Evolutionary conservation across 345 rosid species (phyloP).

Genomic region (Cardamine resedifolia): DNA sequence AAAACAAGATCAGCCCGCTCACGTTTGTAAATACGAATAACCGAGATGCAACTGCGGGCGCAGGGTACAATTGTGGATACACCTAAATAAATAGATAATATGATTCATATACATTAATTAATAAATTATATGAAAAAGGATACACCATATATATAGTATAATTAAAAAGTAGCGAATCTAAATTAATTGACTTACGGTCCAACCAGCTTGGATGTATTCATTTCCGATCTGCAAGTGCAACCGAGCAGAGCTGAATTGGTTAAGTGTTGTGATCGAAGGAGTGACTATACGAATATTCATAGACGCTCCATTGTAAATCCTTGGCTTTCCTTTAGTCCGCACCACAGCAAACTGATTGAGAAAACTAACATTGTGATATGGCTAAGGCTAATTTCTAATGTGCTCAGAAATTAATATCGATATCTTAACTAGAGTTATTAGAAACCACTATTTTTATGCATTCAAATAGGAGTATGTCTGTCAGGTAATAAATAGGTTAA

Average conservation of each 20-base stretch:
- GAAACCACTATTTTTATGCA: background rate
- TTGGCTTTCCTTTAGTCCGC: background rate
- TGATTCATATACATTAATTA: background rate
- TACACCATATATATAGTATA: background rate
- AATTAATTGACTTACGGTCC: background rate
- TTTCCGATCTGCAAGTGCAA: background rate
- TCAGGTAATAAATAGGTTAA: background rate
- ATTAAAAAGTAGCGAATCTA: background rate
- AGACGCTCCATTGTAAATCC: background rate
- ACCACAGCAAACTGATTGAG: background rate
- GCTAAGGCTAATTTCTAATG: background rate
- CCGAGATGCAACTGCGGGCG: background rate
- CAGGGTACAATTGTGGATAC: background rate
- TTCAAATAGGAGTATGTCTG: background rate
- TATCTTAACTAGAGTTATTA: background rate
- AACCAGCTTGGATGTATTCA: constrained; percentile 10
- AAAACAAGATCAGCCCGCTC: background rate
- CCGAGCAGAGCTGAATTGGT: background rate
- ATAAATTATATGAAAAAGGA: background rate
- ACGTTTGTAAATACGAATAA: background rate
- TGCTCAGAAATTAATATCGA: background rate
- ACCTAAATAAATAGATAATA: background rate
- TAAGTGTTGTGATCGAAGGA: background rate
- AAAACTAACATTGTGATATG: too few relatives aligned
- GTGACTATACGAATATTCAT: background rate